These are phyloP conservation scores for Neurospora sp. DNA, from an alignment of 495 filamentous ascomycete species.

Conservation along the genomic window DNA sequence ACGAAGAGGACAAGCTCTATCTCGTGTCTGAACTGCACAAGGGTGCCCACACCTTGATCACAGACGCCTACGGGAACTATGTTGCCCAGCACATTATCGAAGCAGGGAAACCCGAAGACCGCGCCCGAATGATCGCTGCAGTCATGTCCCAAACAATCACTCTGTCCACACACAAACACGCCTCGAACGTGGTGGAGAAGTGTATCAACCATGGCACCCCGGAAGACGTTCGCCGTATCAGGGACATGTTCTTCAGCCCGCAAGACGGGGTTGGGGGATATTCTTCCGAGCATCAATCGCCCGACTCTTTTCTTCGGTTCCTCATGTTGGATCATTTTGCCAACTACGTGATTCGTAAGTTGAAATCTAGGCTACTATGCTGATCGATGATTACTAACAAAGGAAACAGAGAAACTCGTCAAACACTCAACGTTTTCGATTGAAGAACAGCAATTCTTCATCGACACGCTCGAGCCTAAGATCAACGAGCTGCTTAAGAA, in stretches of 20 bases:
- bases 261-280: constrained; percentile 38
- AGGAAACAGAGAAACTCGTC: constrained; percentile 16
- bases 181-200: constrained; percentile 96
- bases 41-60: constrained; percentile 61
- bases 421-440: constrained; percentile 18
- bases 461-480: not conserved
- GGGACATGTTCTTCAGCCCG: constrained; percentile 49
- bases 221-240: constrained; percentile 61
- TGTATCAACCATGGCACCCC: constrained; percentile 67
- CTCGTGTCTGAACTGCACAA: constrained; percentile 73
- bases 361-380: not conserved
- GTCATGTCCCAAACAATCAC: constrained; percentile 63
- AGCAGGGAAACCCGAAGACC: constrained; percentile 68
- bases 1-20: constrained; percentile 54
- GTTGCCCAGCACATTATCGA: constrained; percentile 91
- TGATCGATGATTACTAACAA: constrained; percentile 23
- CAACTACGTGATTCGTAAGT: constrained; percentile 96
- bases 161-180: constrained; percentile 90
- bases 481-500: not conserved
- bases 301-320: constrained; percentile 55
- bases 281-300: not conserved
- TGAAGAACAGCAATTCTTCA: not conserved
- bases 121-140: constrained; percentile 58
- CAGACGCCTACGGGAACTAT: constrained; percentile 93
- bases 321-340: constrained; percentile 89